Percentiles rank a stretch among this genome's conserved stretches.
Conservation (phyloP, 345 rosid genomes). For the Brassica juncea region DNA sequence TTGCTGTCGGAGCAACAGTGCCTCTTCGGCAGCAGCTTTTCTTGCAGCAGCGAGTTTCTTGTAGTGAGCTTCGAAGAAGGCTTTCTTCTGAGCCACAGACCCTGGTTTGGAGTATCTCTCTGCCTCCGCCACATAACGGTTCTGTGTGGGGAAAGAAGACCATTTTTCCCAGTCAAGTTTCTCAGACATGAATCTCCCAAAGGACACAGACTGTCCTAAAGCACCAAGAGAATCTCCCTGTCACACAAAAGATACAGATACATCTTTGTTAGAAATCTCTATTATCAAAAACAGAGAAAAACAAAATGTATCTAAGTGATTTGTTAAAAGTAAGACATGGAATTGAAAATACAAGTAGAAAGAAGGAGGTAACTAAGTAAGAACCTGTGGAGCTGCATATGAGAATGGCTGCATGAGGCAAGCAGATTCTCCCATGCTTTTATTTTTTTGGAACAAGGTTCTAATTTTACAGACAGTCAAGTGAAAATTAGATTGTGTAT, state of each 20-base stretch:
- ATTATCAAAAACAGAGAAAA: constrained; percentile 10
- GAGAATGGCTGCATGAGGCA: constrained; percentile 91
- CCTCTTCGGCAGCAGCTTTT: constrained; percentile 62
- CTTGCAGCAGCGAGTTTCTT: constrained; percentile 75
- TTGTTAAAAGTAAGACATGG: not conserved
- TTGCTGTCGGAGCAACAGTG: constrained; percentile 61
- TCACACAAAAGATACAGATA: constrained; percentile 10
- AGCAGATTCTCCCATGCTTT: constrained; percentile 73
- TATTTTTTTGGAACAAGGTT: not conserved
- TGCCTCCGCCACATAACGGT: constrained; percentile 76
- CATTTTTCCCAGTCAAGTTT: constrained; percentile 92
- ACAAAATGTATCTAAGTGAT: not conserved
- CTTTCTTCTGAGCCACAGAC: constrained; percentile 86
- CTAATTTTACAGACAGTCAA: constrained; percentile 12
- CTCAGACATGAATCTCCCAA: constrained; percentile 88
- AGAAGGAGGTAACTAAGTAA: not conserved
- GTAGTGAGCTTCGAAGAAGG: constrained; percentile 88
- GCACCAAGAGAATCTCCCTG: constrained; percentile 64
- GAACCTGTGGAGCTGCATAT: constrained; percentile 69
- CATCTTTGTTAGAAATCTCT: not conserved
- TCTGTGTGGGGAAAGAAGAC: constrained; percentile 70
- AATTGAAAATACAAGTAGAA: not conserved
- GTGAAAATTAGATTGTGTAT: not conserved
- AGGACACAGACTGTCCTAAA: constrained; percentile 80
- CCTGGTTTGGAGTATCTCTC: constrained; percentile 77